These are phyloP conservation scores for Lactarius sp. DNA, from an alignment of 768 basidiomycete species.

Conservation along the genomic window DNA sequence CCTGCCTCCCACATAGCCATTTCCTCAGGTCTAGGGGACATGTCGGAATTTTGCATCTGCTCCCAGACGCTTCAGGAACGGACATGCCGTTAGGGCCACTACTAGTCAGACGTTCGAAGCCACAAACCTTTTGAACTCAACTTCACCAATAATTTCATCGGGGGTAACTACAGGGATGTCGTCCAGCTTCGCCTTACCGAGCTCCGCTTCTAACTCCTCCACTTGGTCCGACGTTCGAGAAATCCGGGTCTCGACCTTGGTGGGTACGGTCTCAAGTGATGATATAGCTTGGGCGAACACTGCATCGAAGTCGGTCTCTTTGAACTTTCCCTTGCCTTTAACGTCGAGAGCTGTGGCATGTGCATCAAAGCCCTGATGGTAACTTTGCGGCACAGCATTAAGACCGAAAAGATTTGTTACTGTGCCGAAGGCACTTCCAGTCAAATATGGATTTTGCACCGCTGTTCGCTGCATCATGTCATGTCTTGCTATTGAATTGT, in stretches of 20 bases:
- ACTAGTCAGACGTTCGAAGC: not conserved
- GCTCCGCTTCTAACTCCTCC: constrained; percentile 43
- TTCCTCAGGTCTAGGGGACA: constrained; percentile 56
- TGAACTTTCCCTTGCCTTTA: constrained; percentile 76
- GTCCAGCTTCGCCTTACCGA: constrained; percentile 33
- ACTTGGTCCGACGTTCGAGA: constrained; percentile 32
- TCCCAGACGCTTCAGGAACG: constrained; percentile 52
- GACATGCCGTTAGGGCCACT: not conserved
- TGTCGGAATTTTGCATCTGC: constrained; percentile 51
- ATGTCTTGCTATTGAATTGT: not conserved
- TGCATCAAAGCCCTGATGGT: constrained; percentile 25
- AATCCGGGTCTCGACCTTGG: constrained; percentile 35
- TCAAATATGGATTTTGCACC: constrained; percentile 4
- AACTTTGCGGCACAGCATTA: constrained; percentile 22
- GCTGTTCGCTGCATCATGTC: constrained; percentile 5
- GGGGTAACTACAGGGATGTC: constrained; percentile 17
- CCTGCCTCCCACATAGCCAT: constrained; percentile 79
- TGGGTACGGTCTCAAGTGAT: constrained; percentile 42
- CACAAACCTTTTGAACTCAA: constrained; percentile 54
- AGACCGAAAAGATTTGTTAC: constrained; percentile 23
- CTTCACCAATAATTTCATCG: constrained; percentile 24
- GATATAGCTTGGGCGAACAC: constrained; percentile 67
- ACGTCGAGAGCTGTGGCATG: constrained; percentile 14
- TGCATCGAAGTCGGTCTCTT: constrained; percentile 79
- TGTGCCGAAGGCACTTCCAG: constrained; percentile 18